Percentiles rank a stretch among this genome's conserved stretches.
These are phyloP conservation scores for Plasmodium billcollinsi DNA, from an alignment of 169 alveolate genomes.

Conservation along the genomic window DNA sequence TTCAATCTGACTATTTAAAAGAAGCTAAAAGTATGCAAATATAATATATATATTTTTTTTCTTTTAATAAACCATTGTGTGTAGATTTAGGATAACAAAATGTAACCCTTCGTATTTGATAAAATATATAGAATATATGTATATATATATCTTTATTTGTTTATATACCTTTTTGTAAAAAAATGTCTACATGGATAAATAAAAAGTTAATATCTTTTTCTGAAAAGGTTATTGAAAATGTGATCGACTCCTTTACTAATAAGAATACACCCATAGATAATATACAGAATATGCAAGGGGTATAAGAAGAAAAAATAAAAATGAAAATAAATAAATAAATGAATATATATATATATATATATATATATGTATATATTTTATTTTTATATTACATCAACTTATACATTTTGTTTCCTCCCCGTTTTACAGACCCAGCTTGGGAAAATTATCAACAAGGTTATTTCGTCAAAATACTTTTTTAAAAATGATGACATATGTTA, in stretches of 20 bases:
- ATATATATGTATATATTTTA: not conserved
- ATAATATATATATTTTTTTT: too few species aligned
- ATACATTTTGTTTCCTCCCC: not conserved
- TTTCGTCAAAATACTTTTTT: slow-evolving; percentile 70
- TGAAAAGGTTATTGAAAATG: slow-evolving; percentile 76
- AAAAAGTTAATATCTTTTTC: slow-evolving; percentile 74
- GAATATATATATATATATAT: not conserved
- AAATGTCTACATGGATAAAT: slow-evolving; percentile 78
- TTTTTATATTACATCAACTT: not conserved
- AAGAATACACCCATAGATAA: slow-evolving; percentile 59
- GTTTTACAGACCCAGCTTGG: slow-evolving; percentile 55
- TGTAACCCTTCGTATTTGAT: too few species aligned
- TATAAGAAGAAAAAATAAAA: slow-evolving; percentile 1
- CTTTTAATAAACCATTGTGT: too few species aligned
- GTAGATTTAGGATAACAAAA: too few species aligned
- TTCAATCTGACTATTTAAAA: too few species aligned
- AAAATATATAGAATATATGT: too few species aligned
- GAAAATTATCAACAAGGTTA: slow-evolving; percentile 72
- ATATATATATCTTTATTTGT: slow-evolving; percentile 1
- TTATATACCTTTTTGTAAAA: not conserved
- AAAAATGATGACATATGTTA: slow-evolving; percentile 75
- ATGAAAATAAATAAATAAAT: not conserved
- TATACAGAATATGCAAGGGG: slow-evolving; percentile 72
- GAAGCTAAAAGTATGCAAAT: too few species aligned
- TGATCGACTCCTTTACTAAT: slow-evolving; percentile 66